These are phyloP conservation scores for Mycena albidolilacea DNA, from an alignment of 768 basidiomycete genomes.

Conservation along the genomic window DNA sequence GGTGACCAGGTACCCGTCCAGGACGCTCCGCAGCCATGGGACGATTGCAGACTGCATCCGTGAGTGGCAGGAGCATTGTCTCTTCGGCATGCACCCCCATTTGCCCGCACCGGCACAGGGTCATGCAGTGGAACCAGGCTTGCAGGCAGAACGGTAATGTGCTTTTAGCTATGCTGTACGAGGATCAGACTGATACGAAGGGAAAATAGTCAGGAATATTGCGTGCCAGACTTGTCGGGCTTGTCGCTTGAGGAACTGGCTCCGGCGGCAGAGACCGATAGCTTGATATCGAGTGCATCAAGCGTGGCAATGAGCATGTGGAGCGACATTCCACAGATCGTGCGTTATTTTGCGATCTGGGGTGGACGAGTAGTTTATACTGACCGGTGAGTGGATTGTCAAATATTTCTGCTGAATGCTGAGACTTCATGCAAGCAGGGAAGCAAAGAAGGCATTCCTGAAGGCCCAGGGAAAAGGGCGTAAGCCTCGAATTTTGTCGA, in stretches of 20 bases:
- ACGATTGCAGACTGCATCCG: neutral
- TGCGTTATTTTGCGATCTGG: slow-evolving; percentile 7
- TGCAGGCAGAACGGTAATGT: no score
- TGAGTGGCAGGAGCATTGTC: slow-evolving; percentile 20
- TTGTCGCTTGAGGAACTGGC: neutral
- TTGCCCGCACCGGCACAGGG: neutral
- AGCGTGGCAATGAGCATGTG: neutral
- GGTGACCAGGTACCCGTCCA: neutral
- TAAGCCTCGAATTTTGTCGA: neutral
- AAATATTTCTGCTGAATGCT: no score
- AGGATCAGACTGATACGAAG: no score
- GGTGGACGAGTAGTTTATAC: neutral
- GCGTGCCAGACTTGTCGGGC: neutral
- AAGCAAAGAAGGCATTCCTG: neutral
- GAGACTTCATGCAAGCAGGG: neutral
- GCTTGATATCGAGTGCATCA: neutral
- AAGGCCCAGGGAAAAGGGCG: neutral
- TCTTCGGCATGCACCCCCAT: neutral
- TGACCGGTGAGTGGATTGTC: neutral
- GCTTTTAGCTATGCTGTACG: no score
- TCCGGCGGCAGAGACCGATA: no score
- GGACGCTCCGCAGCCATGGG: neutral
- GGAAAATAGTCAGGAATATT: no score
- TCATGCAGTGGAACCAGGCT: no score
- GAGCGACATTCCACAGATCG: neutral